Conservation (phyloP, 1,139 yeast species). For the Maudiozyma humilis region DNA sequence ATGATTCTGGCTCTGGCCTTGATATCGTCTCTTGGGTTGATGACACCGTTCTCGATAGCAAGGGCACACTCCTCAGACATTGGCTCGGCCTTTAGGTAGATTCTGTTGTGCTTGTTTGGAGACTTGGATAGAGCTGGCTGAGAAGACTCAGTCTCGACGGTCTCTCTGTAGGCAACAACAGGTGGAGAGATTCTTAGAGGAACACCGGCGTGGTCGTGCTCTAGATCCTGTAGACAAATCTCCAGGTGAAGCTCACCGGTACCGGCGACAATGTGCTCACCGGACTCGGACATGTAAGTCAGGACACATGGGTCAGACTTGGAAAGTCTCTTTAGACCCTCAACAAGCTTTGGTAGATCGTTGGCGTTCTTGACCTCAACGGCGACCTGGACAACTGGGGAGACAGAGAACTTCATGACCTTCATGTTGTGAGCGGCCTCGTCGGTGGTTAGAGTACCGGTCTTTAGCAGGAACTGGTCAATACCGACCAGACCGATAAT, state of each 20-base stretch:
- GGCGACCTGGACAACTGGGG: conserved; percentile 99
- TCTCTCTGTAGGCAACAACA: conserved; percentile 98
- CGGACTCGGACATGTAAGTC: conserved; percentile 79
- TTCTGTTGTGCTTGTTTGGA: conserved; percentile 99
- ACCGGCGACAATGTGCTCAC: conserved; percentile 99
- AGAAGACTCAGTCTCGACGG: conserved; percentile 87
- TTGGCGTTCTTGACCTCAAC: conserved; percentile 99
- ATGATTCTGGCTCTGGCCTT: conserved; percentile 97
- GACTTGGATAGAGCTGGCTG: conserved; percentile 97
- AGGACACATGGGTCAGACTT: conserved; percentile 99
- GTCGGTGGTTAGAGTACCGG: conserved; percentile 97
- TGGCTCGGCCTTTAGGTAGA: conserved; percentile 96
- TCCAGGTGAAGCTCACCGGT: conserved; percentile 99
- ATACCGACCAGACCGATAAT: conserved; percentile 99
- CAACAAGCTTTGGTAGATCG: conserved; percentile 98
- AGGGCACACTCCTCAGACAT: conserved; percentile 83
- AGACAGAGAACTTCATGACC: conserved; percentile 99
- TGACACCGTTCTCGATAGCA: conserved; percentile 89
- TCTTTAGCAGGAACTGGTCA: conserved; percentile 98
- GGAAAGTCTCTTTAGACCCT: conserved; percentile 99
- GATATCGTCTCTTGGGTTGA: conserved; percentile 96
- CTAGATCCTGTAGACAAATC: conserved; percentile 92
- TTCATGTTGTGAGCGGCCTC: conserved; percentile 98
- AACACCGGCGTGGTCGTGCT: conserved; percentile 98
- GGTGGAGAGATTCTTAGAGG: conserved; percentile 98